phyloP scores from a whole-genome alignment of 192 early-diverging fungal genomes.

The Coemansia sp. region DNA sequence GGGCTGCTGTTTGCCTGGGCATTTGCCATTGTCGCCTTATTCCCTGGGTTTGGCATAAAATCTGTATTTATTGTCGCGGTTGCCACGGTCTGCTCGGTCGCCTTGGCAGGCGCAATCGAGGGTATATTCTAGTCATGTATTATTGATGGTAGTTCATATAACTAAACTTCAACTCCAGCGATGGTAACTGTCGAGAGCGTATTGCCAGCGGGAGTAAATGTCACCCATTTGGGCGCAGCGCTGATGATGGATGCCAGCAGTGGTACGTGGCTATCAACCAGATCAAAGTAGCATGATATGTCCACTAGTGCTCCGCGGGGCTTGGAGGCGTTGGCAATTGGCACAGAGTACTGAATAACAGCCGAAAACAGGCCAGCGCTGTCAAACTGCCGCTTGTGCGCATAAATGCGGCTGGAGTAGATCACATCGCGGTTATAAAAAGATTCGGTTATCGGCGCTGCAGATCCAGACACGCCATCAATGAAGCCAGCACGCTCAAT shows the following conservation, averaged over 20 bases:
- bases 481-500: constrained; percentile 47
- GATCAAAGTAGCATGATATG: constrained; percentile 52
- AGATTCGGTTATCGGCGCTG: constrained; percentile 24
- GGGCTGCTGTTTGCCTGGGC: constrained; percentile 42
- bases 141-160: too few species aligned
- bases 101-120: constrained; percentile 35
- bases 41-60: constrained; percentile 38
- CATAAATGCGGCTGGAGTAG: constrained; percentile 43
- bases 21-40: constrained; percentile 38
- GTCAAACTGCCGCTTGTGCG: constrained; percentile 44
- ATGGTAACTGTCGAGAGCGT: constrained; percentile 47
- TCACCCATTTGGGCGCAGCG: constrained; percentile 31
- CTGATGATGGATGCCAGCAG: constrained; percentile 37
- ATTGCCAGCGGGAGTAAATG: constrained; percentile 44
- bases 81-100: constrained; percentile 29
- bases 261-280: constrained; percentile 37
- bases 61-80: constrained; percentile 30
- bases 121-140: constrained; percentile 23
- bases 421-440: constrained; percentile 27
- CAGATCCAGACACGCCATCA: constrained; percentile 14
- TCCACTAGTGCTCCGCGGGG: constrained; percentile 27
- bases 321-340: constrained; percentile 13
- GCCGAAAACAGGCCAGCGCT: constrained; percentile 22
- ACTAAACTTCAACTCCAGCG: constrained; percentile 27
- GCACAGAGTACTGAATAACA: constrained; percentile 41